These are phyloP conservation scores for Geranomyces michiganensis DNA, from an alignment of 192 early-diverging fungal genomes.

Conservation along the genomic window DNA sequence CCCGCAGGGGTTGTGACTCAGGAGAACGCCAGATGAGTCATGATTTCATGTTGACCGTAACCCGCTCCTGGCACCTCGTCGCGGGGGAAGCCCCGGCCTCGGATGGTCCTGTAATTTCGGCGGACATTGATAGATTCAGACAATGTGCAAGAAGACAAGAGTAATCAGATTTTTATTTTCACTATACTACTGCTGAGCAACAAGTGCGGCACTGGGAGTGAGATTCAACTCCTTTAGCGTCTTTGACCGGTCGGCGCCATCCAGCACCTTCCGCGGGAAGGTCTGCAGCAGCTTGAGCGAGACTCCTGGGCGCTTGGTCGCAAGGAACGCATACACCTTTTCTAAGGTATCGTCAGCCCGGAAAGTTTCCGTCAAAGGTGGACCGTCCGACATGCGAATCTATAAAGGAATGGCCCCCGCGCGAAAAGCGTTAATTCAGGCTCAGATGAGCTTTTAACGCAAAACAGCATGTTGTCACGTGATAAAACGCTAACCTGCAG, in stretches of 20 bases:
- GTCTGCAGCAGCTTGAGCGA: slow-evolving; percentile 69
- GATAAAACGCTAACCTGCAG: too few relatives aligned
- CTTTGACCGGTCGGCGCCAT: slow-evolving; percentile 56
- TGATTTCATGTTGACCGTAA: too few relatives aligned
- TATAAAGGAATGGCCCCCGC: slow-evolving; percentile 35
- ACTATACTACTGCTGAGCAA: slow-evolving; percentile 22
- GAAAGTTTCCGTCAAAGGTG: slow-evolving; percentile 68
- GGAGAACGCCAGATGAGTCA: too few relatives aligned
- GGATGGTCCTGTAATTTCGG: too few relatives aligned
- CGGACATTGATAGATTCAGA: too few relatives aligned
- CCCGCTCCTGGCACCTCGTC: too few relatives aligned
- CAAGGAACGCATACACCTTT: slow-evolving; percentile 63
- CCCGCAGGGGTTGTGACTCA: too few relatives aligned
- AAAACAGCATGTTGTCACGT: background rate
- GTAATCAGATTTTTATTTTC: too few relatives aligned
- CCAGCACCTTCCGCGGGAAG: slow-evolving; percentile 76
- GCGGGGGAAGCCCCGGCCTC: too few relatives aligned
- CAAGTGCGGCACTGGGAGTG: slow-evolving; percentile 65
- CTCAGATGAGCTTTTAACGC: background rate
- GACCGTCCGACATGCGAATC: slow-evolving; percentile 62
- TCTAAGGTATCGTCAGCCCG: slow-evolving; percentile 59
- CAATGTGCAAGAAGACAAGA: too few relatives aligned
- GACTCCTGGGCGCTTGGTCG: slow-evolving; percentile 32
- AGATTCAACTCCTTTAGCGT: slow-evolving; percentile 71
- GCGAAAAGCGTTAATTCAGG: background rate